phyloP scores from a whole-genome alignment of 768 basidiomycete genomes.

The Clathrus columnatus region DNA sequence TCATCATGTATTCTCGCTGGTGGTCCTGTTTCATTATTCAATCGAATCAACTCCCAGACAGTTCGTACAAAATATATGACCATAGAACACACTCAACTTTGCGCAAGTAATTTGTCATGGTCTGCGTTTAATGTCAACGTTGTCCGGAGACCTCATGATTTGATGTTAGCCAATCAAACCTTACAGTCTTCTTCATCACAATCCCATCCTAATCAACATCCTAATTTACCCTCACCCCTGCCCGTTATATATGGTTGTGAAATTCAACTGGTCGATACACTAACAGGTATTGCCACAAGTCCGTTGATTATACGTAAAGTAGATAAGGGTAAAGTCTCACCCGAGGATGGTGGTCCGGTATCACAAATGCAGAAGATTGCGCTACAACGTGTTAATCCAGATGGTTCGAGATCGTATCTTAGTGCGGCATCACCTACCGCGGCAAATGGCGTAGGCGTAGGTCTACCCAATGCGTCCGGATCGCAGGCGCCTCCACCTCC shows the following conservation, averaged over 20 bases:
- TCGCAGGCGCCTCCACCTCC: slow-evolving; percentile 53
- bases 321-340: slow-evolving; percentile 78
- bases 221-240: slow-evolving; percentile 45
- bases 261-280: slow-evolving; percentile 75
- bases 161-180: slow-evolving; percentile 30
- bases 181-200: slow-evolving; percentile 24
- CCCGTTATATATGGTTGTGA: slow-evolving; percentile 90
- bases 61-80: slow-evolving; percentile 98
- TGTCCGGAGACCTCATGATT: slow-evolving; percentile 62
- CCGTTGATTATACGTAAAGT: slow-evolving; percentile 87
- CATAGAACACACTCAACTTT: slow-evolving; percentile 72
- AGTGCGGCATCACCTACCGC: slow-evolving; percentile 82
- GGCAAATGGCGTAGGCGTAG: not conserved
- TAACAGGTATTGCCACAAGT: slow-evolving; percentile 78
- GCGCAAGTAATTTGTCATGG: slow-evolving; percentile 88
- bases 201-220: slow-evolving; percentile 30
- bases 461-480: no score
- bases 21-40: slow-evolving; percentile 87
- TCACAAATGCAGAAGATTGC: slow-evolving; percentile 98
- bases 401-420: slow-evolving; percentile 79
- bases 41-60: slow-evolving; percentile 93
- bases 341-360: slow-evolving; percentile 86
- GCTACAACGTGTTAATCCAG: slow-evolving; percentile 71
- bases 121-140: slow-evolving; percentile 93
- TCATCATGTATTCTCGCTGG: slow-evolving; percentile 85